Evolutionary conservation across 371 early-diverging fungal genomes (phyloP).

Genomic region (Fennellomyces sp.): DNA sequence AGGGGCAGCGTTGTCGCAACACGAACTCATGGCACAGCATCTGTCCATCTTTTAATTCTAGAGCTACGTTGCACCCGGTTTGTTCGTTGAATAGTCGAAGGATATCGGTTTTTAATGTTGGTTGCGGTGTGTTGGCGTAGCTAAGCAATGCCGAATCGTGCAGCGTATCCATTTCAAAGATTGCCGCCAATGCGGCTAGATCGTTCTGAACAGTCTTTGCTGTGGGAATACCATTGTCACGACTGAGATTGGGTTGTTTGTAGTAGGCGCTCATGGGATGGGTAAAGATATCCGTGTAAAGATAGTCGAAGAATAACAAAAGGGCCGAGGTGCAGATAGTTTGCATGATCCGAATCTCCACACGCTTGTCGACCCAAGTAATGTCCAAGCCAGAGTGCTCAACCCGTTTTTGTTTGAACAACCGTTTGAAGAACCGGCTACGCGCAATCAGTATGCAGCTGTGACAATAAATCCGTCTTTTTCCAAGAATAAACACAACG

Average conservation of each 20-base stretch:
- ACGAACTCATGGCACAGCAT: conserved; percentile 59
- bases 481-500: conserved; percentile 34
- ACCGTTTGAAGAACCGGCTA: conserved; percentile 21
- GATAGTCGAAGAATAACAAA: conserved; percentile 35
- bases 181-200: conserved; percentile 23
- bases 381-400: neutral
- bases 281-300: conserved; percentile 36
- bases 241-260: conserved; percentile 17
- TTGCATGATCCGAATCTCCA: conserved; percentile 17
- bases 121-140: conserved; percentile 26
- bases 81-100: conserved; percentile 5
- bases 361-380: neutral
- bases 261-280: conserved; percentile 39
- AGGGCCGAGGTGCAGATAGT: conserved; percentile 24
- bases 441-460: conserved; percentile 24
- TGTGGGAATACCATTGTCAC: neutral
- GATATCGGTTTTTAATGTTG: conserved; percentile 17
- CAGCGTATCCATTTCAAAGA: conserved; percentile 31
- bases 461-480: conserved; percentile 53
- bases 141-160: conserved; percentile 26
- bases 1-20: conserved; percentile 64
- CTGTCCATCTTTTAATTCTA: conserved; percentile 41
- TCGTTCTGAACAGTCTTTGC: conserved; percentile 26
- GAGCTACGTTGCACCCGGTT: conserved; percentile 34
- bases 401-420: neutral